A percentile compares a stretch with the other conserved stretches of the same genome.
Conservation (phyloP, 176 grass and related monocot species). For the Carex pumila region DNA sequence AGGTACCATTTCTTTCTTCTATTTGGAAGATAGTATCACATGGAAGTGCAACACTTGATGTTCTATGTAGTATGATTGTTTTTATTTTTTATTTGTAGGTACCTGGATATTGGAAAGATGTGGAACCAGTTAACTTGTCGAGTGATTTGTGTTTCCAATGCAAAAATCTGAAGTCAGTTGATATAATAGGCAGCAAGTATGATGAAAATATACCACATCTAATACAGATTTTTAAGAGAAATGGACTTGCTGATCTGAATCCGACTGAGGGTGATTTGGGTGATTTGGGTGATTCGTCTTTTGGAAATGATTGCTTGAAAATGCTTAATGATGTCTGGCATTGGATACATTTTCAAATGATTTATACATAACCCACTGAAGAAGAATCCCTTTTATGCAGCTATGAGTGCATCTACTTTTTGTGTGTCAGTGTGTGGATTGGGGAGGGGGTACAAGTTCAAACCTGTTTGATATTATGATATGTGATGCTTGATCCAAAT, state of each 20-base stretch:
- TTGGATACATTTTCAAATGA: constrained; percentile 2
- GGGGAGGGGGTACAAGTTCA: not conserved
- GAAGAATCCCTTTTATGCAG: not conserved
- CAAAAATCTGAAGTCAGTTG: not conserved
- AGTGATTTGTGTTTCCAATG: not conserved
- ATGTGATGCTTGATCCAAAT: not conserved
- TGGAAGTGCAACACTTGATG: not conserved
- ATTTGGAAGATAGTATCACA: not conserved
- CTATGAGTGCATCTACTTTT: not conserved
- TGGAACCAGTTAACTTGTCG: not conserved
- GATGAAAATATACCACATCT: not conserved
- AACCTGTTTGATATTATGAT: not conserved
- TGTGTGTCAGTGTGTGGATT: not conserved
- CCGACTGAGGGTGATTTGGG: no score
- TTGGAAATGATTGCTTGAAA: not conserved
- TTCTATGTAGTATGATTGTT: not conserved
- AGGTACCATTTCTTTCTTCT: not conserved
- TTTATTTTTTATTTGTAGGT: not conserved
- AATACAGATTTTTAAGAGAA: not conserved
- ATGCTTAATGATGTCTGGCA: constrained; percentile 6
- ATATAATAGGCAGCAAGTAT: not conserved
- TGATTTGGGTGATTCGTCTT: not conserved
- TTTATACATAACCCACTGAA: not conserved
- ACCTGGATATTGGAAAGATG: not conserved
- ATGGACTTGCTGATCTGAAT: constrained; percentile 1